Conservation (phyloP, 2,329 filamentous ascomycete genomes). For the Alternaria ventricosa region DNA sequence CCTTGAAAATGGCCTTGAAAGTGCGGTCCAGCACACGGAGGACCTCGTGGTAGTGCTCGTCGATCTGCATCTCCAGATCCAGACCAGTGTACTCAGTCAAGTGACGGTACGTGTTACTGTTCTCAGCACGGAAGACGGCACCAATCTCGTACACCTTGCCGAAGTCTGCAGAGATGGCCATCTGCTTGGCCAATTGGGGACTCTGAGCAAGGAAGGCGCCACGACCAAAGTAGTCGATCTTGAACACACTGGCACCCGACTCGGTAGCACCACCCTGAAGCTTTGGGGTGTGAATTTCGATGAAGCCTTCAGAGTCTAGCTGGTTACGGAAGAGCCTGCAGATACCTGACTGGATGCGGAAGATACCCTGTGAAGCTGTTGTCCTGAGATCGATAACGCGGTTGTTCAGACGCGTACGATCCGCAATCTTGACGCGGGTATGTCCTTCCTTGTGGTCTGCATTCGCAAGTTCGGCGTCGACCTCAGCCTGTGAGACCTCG, state of each 20-base stretch:
- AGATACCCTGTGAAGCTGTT: conserved; percentile 84
- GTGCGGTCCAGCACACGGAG: conserved; percentile 78
- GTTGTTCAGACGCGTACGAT: conserved; percentile 76
- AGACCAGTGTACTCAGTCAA: conserved; percentile 93
- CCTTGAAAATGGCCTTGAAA: conserved; percentile 79
- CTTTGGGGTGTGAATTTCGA: conserved; percentile 94
- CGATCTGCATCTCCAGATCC: conserved; percentile 91
- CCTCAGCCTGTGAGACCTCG: conserved; percentile 65
- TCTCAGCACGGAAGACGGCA: conserved; percentile 90
- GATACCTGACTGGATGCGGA: conserved; percentile 83
- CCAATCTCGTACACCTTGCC: conserved; percentile 88
- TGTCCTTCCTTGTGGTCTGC: conserved; percentile 63
- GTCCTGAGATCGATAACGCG: conserved; percentile 85
- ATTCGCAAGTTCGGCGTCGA: conserved; percentile 58
- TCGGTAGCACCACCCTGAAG: conserved; percentile 89
- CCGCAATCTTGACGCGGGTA: conserved; percentile 67
- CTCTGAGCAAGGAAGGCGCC: conserved; percentile 89
- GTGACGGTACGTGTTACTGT: conserved; percentile 93
- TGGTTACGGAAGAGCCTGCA: conserved; percentile 79
- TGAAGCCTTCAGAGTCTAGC: conserved; percentile 77
- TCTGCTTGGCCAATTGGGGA: conserved; percentile 90
- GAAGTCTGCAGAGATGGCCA: conserved; percentile 89
- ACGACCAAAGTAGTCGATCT: conserved; percentile 88
- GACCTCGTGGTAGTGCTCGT: conserved; percentile 88
- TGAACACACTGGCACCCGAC: conserved; percentile 89